Conservation (phyloP, 2,329 filamentous ascomycete species). For the Drechslerella coelobrocha region DNA sequence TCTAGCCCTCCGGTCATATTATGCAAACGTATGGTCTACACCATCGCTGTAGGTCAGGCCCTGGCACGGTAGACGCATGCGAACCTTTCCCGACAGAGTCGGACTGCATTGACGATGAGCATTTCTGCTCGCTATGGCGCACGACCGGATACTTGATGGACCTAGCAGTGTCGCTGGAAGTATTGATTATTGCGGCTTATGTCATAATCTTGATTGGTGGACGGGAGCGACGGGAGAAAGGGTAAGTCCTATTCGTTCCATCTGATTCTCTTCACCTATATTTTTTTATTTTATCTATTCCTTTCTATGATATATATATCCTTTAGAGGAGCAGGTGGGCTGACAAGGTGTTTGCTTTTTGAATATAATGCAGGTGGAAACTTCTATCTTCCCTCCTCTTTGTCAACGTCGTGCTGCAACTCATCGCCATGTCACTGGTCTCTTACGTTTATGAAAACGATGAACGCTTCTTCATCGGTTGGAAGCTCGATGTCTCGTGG, state of each 20-base stretch:
- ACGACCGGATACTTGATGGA: constrained; percentile 86
- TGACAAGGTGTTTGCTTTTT: neutral
- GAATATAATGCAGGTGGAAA: constrained; percentile 24
- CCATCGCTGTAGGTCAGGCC: constrained; percentile 75
- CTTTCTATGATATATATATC: neutral
- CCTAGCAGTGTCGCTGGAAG: constrained; percentile 80
- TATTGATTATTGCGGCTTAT: constrained; percentile 81
- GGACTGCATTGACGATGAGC: constrained; percentile 71
- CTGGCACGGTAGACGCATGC: constrained; percentile 64
- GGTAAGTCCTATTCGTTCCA: constrained; percentile 74
- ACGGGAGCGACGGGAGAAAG: constrained; percentile 77
- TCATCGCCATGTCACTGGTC: constrained; percentile 51
- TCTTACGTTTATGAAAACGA: constrained; percentile 55
- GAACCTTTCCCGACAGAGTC: constrained; percentile 70
- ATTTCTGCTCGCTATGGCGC: constrained; percentile 92
- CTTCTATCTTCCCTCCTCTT: constrained; percentile 16
- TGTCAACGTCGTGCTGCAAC: constrained; percentile 48
- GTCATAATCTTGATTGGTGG: constrained; percentile 78
- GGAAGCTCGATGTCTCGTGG: constrained; percentile 54
- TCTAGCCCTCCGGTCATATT: constrained; percentile 59
- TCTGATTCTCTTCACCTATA: constrained; percentile 65
- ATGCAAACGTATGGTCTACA: constrained; percentile 79
- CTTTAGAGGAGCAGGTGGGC: neutral
- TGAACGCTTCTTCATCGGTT: constrained; percentile 54
- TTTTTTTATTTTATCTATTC: neutral